phyloP scores from a whole-genome alignment of 169 alveolate species.

The Cryptosporidium ubiquitum region DNA sequence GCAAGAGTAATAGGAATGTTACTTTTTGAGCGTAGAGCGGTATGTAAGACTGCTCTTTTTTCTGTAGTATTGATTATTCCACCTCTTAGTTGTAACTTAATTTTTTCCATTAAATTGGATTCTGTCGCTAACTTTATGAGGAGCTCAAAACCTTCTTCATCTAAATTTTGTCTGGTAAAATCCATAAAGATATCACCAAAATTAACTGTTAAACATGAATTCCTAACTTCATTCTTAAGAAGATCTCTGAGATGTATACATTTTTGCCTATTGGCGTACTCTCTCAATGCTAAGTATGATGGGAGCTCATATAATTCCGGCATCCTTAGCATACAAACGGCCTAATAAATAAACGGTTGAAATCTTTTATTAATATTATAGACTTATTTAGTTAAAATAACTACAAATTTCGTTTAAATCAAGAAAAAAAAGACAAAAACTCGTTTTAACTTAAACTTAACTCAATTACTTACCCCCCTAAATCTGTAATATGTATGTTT shows the following conservation, averaged over 20 bases:
- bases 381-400: background rate
- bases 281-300: conserved; percentile 15
- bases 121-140: conserved; percentile 80
- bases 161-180: conserved; percentile 83
- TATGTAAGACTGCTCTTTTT: conserved; percentile 95
- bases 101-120: conserved; percentile 75
- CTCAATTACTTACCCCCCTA: background rate
- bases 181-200: conserved; percentile 81
- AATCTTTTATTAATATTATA: background rate
- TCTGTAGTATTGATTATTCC: conserved; percentile 94
- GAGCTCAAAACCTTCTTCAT: conserved; percentile 75
- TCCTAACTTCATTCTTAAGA: conserved; percentile 78
- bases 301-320: conserved; percentile 56
- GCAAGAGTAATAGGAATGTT: conserved; percentile 31
- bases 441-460: background rate
- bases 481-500: too few species aligned
- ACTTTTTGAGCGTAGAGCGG: conserved; percentile 91
- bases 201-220: conserved; percentile 73
- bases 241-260: conserved; percentile 80
- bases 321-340: background rate
- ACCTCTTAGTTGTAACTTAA: conserved; percentile 85
- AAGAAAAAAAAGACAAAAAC: background rate
- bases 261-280: conserved; percentile 39
- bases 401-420: background rate
- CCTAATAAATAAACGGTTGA: background rate